phyloP scores from a whole-genome alignment of 2,329 filamentous ascomycete species.

The Aspergillus quadrilineatus region DNA sequence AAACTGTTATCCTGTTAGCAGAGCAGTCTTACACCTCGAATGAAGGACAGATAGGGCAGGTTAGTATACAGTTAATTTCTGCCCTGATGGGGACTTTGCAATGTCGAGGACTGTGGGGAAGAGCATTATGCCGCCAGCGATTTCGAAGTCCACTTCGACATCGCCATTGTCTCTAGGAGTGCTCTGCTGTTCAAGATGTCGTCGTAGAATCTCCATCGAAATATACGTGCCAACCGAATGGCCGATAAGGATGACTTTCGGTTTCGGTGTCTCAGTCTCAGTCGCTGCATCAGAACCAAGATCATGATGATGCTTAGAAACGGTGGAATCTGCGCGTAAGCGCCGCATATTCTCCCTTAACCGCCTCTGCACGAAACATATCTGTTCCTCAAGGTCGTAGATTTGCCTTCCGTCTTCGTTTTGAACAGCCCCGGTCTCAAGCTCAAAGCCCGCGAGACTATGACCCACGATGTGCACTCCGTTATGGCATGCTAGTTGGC shows the following conservation, averaged over 20 bases:
- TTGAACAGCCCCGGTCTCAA: conserved; percentile 10
- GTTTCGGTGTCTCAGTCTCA: neutral
- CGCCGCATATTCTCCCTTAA: conserved; percentile 31
- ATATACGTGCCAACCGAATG: conserved; percentile 76
- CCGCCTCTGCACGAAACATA: conserved; percentile 47
- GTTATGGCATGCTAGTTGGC: neutral
- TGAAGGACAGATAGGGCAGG: neutral
- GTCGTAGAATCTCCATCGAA: conserved; percentile 64
- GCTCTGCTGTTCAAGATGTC: conserved; percentile 44
- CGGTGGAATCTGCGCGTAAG: neutral
- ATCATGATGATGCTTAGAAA: too few relatives aligned
- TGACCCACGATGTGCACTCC: conserved; percentile 34
- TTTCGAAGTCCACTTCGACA: conserved; percentile 31
- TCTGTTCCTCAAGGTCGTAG: conserved; percentile 51
- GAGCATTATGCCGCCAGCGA: conserved; percentile 60
- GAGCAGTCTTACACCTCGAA: neutral
- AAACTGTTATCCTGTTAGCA: neutral
- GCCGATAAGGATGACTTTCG: conserved; percentile 63
- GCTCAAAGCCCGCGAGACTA: conserved; percentile 38
- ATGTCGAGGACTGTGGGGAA: conserved; percentile 76
- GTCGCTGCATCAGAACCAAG: neutral
- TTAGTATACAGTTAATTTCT: conserved; percentile 29
- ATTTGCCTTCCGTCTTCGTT: neutral
- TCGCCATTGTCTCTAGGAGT: neutral
- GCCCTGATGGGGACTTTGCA: conserved; percentile 60